A percentile compares a stretch with the other conserved stretches of the same genome.
These are phyloP conservation scores for Coccomyxa sp. DNA, from an alignment of 139 green algal genomes.

Conservation along the genomic window DNA sequence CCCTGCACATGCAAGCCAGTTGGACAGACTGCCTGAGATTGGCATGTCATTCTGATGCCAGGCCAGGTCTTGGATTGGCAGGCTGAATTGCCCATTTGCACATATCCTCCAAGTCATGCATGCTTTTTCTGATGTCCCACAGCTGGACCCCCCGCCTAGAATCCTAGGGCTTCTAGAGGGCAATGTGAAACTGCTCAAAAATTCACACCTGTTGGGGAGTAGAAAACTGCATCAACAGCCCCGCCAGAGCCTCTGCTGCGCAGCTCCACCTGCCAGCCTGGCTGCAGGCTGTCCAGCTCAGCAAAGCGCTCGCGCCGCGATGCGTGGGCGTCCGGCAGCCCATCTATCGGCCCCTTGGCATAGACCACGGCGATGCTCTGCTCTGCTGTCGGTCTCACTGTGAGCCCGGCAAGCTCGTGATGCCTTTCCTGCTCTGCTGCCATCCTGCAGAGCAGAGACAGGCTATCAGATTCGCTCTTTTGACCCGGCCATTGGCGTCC, in stretches of 20 bases:
- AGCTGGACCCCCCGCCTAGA: background rate
- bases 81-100: too few species aligned
- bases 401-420: background rate
- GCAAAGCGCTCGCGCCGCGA: constrained; percentile 75
- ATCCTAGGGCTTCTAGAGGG: background rate
- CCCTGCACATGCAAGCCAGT: constrained; percentile 16
- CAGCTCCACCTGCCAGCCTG: constrained; percentile 82
- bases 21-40: background rate
- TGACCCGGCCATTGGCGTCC: too few species aligned
- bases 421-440: background rate
- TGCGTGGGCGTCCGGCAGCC: constrained; percentile 69
- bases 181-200: background rate
- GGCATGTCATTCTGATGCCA: background rate
- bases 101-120: background rate
- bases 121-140: background rate
- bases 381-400: background rate
- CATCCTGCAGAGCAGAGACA: background rate
- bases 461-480: background rate
- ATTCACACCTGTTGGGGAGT: constrained; percentile 43
- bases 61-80: background rate
- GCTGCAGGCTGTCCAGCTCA: constrained; percentile 80
- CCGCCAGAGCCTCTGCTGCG: constrained; percentile 25
- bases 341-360: constrained; percentile 47
- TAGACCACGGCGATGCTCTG: constrained; percentile 50
- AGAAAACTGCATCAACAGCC: constrained; percentile 81